A percentile compares a stretch with the other conserved stretches of the same genome.
Conservation (phyloP, 2,329 filamentous ascomycete genomes). For the Aspergillus sp. region DNA sequence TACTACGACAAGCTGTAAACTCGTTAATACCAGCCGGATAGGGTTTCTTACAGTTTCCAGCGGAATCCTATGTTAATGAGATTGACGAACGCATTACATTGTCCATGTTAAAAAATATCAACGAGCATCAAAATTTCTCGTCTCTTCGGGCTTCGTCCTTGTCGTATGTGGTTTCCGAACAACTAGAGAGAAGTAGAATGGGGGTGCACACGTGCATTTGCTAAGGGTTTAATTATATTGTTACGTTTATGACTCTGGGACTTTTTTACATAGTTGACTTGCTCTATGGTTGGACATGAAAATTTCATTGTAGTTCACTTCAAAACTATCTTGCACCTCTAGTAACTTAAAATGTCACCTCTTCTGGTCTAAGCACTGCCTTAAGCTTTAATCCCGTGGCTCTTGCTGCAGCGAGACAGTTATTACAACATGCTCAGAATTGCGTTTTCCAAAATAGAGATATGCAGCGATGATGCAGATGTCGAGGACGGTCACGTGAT, state of each 20-base stretch:
- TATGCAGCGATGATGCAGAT: background rate
- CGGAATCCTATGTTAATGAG: slow-evolving; percentile 37
- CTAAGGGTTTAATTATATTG: slow-evolving; percentile 21
- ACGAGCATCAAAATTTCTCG: slow-evolving; percentile 14
- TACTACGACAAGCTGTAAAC: slow-evolving; percentile 99
- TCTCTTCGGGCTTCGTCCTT: slow-evolving; percentile 16
- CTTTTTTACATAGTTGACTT: slow-evolving; percentile 20
- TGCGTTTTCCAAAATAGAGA: background rate
- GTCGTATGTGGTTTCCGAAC: slow-evolving; percentile 25
- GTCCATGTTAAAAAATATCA: slow-evolving; percentile 25
- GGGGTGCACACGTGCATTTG: slow-evolving; percentile 21
- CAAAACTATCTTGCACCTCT: slow-evolving; percentile 4
- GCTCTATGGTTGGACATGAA: slow-evolving; percentile 23
- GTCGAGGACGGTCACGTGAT: slow-evolving; percentile 9
- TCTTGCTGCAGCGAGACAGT: too few species aligned
- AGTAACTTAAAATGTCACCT: too few species aligned
- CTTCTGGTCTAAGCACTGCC: too few species aligned
- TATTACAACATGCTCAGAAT: background rate
- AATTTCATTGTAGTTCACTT: slow-evolving; percentile 21
- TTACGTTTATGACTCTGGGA: slow-evolving; percentile 25
- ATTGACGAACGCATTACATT: slow-evolving; percentile 40
- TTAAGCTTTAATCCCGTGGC: too few species aligned
- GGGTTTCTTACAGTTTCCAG: slow-evolving; percentile 31
- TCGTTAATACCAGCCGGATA: slow-evolving; percentile 37
- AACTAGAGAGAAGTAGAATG: slow-evolving; percentile 25